Evolutionary conservation across 2,329 filamentous ascomycete genomes (phyloP).

Genomic region (Chaetothyriales sp.): DNA sequence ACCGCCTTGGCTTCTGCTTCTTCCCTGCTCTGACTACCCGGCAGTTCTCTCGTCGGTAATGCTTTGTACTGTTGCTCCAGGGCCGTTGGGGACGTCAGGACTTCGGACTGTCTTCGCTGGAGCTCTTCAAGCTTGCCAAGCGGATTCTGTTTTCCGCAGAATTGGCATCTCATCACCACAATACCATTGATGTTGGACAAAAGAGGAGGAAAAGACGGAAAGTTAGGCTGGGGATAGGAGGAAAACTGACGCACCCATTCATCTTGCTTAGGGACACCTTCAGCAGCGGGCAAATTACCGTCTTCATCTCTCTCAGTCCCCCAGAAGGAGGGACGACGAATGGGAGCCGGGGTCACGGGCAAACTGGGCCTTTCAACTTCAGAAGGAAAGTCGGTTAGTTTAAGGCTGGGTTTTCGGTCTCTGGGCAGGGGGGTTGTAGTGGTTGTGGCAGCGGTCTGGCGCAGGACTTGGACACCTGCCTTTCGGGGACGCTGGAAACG

Average conservation of each 20-base stretch:
- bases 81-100: constrained; percentile 31
- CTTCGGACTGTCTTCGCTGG: constrained; percentile 51
- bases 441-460: constrained; percentile 14
- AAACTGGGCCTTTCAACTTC: constrained; percentile 72
- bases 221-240: constrained; percentile 20
- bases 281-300: constrained; percentile 55
- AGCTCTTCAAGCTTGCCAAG: constrained; percentile 56
- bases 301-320: constrained; percentile 43
- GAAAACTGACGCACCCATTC: constrained; percentile 72
- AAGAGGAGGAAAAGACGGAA: constrained; percentile 11
- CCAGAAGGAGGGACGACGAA: constrained; percentile 57
- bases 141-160: constrained; percentile 49
- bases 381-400: constrained; percentile 75
- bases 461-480: constrained; percentile 33
- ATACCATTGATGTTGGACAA: constrained; percentile 16
- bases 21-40: constrained; percentile 14
- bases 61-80: constrained; percentile 6
- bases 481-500: constrained; percentile 51
- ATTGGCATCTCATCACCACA: constrained; percentile 21
- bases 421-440: constrained; percentile 11
- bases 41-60: constrained; percentile 18
- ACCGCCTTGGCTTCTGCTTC: constrained; percentile 11
- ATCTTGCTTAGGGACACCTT: constrained; percentile 72
- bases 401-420: constrained; percentile 43
- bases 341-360: constrained; percentile 77